Conservation (phyloP, 345 rosid species). For the Bruguiera sexangula region DNA sequence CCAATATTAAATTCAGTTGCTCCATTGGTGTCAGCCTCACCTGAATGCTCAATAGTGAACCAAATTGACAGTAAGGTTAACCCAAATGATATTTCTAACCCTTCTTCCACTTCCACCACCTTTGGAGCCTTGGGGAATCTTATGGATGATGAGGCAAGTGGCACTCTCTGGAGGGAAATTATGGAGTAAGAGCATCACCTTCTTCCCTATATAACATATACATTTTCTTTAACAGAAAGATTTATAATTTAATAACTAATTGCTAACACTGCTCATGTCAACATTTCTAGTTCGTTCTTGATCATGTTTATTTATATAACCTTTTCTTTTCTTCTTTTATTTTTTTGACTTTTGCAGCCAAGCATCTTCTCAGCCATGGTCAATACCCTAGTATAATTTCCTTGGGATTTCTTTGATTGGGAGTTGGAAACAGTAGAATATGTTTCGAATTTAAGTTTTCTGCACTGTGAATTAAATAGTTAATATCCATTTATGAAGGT, state of each 20-base stretch:
- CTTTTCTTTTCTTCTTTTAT: no score
- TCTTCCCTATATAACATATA: background rate
- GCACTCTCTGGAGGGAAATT: slow-evolving; percentile 54
- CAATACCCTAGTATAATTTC: slow-evolving; percentile 21
- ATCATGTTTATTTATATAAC: no score
- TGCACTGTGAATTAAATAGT: background rate
- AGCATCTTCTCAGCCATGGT: slow-evolving; percentile 53
- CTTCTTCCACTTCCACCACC: slow-evolving; percentile 42
- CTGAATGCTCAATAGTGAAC: slow-evolving; percentile 26
- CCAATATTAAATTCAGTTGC: slow-evolving; percentile 34
- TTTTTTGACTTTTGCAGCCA: slow-evolving; percentile 32
- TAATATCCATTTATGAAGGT: background rate
- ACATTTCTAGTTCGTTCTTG: background rate
- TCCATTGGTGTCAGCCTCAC: slow-evolving; percentile 43
- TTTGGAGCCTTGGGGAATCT: slow-evolving; percentile 49
- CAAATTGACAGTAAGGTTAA: slow-evolving; percentile 22
- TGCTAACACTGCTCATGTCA: background rate
- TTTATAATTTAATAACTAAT: background rate
- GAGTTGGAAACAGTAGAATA: background rate
- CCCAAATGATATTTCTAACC: slow-evolving; percentile 39
- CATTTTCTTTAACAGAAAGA: background rate
- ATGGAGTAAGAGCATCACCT: slow-evolving; percentile 42
- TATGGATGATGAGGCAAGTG: slow-evolving; percentile 48
- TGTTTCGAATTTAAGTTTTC: background rate
- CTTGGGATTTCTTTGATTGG: background rate